A percentile compares a stretch with the other conserved stretches of the same genome.
Conservation (phyloP, 805 yeast species). For the Novakomyces olei region DNA sequence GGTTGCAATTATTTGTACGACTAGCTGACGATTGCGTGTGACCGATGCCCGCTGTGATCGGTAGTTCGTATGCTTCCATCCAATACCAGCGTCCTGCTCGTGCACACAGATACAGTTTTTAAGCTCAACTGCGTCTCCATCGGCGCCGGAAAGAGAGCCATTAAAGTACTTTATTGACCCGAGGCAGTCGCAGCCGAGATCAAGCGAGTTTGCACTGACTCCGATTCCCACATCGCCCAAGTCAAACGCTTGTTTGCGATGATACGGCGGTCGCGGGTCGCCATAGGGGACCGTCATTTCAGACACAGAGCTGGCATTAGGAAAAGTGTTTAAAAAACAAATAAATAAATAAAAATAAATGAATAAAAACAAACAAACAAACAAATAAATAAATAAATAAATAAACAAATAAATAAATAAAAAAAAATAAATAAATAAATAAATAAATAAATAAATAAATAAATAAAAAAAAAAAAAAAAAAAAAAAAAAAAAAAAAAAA, state of each 20-base stretch:
- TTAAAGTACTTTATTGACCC: constrained; percentile 68
- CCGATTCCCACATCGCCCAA: constrained; percentile 81
- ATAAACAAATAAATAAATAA: too few species aligned
- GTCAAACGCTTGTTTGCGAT: constrained; percentile 69
- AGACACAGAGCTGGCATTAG: constrained; percentile 58
- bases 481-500: too few species aligned
- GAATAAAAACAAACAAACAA: too few species aligned
- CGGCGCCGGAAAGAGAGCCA: constrained; percentile 47
- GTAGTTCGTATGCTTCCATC: constrained; percentile 66
- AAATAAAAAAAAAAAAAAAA: too few species aligned
- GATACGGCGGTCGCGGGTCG: constrained; percentile 56
- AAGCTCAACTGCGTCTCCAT: constrained; percentile 47
- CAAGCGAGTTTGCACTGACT: constrained; percentile 56
- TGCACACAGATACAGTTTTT: constrained; percentile 71
- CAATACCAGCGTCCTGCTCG: constrained; percentile 64
- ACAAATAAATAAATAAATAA: too few species aligned
- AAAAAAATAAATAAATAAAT: too few species aligned
- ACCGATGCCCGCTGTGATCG: constrained; percentile 58
- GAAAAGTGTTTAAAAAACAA: constrained; percentile 37
- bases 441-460: too few species aligned
- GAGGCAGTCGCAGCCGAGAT: constrained; percentile 67
- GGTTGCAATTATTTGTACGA: constrained; percentile 61
- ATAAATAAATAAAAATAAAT: too few species aligned
- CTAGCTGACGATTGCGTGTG: constrained; percentile 52
- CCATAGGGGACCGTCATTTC: constrained; percentile 82